Evolutionary conservation across 345 rosid species (phyloP).

Genomic region (Camelina neglecta): DNA sequence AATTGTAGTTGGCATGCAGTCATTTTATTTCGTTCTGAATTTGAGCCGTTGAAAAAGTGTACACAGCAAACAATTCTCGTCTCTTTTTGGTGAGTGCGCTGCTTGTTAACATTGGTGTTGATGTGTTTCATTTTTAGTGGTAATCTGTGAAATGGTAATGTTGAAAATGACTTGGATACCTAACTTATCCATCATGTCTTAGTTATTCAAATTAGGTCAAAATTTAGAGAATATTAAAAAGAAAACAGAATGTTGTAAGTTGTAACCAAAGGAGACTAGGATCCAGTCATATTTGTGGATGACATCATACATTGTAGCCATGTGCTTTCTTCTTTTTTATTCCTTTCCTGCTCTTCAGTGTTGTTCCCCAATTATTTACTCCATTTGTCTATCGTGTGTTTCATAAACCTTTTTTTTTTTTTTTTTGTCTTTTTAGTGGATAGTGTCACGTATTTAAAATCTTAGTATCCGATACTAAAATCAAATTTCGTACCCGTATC

Average conservation of each 20-base stretch:
- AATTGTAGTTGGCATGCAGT: neutral
- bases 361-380: slow-evolving; percentile 15
- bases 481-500: neutral
- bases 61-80: neutral
- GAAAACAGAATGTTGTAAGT: slow-evolving; percentile 9
- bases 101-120: neutral
- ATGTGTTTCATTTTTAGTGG: neutral
- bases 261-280: slow-evolving; percentile 3
- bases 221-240: slow-evolving; percentile 15
- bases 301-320: slow-evolving; percentile 18
- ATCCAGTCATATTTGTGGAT: slow-evolving; percentile 3
- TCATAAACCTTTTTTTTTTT: neutral
- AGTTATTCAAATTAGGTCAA: neutral
- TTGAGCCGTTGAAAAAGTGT: neutral
- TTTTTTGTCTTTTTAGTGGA: neutral
- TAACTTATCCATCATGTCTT: slow-evolving; percentile 21
- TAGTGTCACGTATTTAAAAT: neutral
- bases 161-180: slow-evolving; percentile 26
- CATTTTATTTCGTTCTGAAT: neutral
- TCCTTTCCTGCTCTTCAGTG: slow-evolving; percentile 9
- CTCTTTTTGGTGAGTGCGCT: slow-evolving; percentile 17
- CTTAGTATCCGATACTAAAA: neutral
- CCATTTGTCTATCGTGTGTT: neutral
- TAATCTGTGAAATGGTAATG: neutral
- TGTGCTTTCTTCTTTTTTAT: neutral